Conservation (phyloP, 1,284 basidiomycete genomes). For the Apiotrichum gracile region DNA sequence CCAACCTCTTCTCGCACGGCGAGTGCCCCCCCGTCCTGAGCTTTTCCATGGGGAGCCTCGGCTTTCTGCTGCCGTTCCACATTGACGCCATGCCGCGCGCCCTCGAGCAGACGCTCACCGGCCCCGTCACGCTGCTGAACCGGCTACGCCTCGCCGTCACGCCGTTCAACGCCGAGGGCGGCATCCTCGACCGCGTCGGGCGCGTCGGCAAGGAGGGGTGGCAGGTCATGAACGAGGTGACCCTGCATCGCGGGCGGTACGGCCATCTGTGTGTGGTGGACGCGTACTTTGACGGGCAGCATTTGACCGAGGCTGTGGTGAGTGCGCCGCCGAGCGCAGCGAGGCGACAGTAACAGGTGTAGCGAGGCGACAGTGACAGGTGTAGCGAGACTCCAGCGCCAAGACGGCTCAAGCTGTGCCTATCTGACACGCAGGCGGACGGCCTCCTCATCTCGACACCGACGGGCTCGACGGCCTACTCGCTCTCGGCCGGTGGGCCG, state of each 20-base stretch:
- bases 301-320: slow-evolving; percentile 91
- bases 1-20: slow-evolving; percentile 75
- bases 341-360: no score
- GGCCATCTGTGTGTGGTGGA: slow-evolving; percentile 92
- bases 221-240: slow-evolving; percentile 97
- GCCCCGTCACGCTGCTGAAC: slow-evolving; percentile 59
- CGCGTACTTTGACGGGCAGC: slow-evolving; percentile 89
- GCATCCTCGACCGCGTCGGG: slow-evolving; percentile 50
- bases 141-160: slow-evolving; percentile 79
- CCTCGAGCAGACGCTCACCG: slow-evolving; percentile 60
- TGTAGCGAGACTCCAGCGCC: no score
- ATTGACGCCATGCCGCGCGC: slow-evolving; percentile 56
- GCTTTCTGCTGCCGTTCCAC: slow-evolving; percentile 86
- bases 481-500: slow-evolving; percentile 88
- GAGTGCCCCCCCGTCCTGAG: slow-evolving; percentile 91
- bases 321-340: no score
- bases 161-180: slow-evolving; percentile 60
- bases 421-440: slow-evolving; percentile 62
- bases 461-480: slow-evolving; percentile 95
- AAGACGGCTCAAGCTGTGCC: no score
- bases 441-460: slow-evolving; percentile 93
- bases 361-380: no score
- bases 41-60: slow-evolving; percentile 93
- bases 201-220: slow-evolving; percentile 55
- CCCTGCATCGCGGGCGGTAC: slow-evolving; percentile 82